Percentiles rank a stretch among this genome's conserved stretches.
phyloP scores from a whole-genome alignment of 1,139 yeast species.

The Meyerozyma athensensis region DNA sequence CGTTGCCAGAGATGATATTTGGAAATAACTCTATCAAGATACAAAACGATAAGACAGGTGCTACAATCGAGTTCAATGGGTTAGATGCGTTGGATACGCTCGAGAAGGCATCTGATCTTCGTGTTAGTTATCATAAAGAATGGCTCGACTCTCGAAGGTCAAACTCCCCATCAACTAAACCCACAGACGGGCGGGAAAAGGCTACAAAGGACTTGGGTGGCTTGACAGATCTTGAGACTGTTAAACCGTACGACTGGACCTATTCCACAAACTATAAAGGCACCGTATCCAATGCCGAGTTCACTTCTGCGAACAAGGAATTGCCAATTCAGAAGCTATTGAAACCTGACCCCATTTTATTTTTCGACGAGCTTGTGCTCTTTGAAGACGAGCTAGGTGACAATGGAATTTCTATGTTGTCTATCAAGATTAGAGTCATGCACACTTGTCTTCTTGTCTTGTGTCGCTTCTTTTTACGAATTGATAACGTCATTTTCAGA shows the following conservation, averaged over 20 bases:
- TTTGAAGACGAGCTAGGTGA: constrained; percentile 96
- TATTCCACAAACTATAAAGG: constrained; percentile 81
- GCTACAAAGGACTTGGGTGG: constrained; percentile 27
- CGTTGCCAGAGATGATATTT: constrained; percentile 96
- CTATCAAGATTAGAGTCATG: constrained; percentile 86
- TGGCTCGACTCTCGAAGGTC: constrained; percentile 70
- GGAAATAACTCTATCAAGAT: constrained; percentile 76
- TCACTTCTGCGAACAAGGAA: constrained; percentile 20
- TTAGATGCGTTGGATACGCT: constrained; percentile 75
- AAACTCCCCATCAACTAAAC: constrained; percentile 15
- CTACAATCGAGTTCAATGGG: constrained; percentile 64
- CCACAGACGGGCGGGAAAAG: constrained; percentile 26
- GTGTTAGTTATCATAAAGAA: constrained; percentile 82
- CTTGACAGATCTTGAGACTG: constrained; percentile 38
- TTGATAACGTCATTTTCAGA: constrained; percentile 83
- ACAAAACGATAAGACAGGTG: constrained; percentile 34
- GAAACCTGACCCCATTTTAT: constrained; percentile 78
- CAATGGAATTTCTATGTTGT: constrained; percentile 80
- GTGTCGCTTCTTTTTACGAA: constrained; percentile 76
- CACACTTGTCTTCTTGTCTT: constrained; percentile 68
- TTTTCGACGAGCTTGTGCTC: constrained; percentile 81
- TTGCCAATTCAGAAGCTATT: constrained; percentile 70
- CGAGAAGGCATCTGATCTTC: constrained; percentile 33
- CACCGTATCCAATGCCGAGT: constrained; percentile 25
- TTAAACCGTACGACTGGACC: constrained; percentile 94